These are phyloP conservation scores for Monilinia vaccinii-corymbosi DNA, from an alignment of 2,329 filamentous ascomycete species.

Conservation along the genomic window DNA sequence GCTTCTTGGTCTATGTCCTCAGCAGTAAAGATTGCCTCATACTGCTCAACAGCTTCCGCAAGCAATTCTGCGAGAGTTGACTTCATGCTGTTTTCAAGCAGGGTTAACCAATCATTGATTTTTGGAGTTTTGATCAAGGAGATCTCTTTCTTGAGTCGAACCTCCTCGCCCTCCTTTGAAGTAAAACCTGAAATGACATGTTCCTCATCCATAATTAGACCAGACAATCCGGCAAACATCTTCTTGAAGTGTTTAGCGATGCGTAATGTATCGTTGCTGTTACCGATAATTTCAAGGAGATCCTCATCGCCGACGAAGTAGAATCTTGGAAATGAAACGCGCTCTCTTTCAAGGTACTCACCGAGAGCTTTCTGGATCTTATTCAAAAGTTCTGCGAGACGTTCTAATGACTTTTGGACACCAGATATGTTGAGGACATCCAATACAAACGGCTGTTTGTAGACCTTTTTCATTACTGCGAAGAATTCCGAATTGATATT, in stretches of 20 bases:
- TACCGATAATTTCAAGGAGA: conserved; percentile 96
- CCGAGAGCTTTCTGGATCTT: conserved; percentile 98
- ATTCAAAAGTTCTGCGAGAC: conserved; percentile 91
- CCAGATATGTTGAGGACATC: conserved; percentile 94
- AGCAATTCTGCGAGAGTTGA: conserved; percentile 83
- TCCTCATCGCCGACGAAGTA: conserved; percentile 99
- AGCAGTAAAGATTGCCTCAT: conserved; percentile 66
- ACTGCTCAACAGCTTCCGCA: conserved; percentile 75
- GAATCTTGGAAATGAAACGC: conserved; percentile 95
- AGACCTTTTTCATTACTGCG: conserved; percentile 98
- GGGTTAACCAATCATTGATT: conserved; percentile 98
- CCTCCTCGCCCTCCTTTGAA: conserved; percentile 88
- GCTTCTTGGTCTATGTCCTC: conserved; percentile 59
- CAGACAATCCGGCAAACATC: conserved; percentile 97
- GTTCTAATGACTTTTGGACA: conserved; percentile 90
- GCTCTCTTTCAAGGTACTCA: conserved; percentile 96
- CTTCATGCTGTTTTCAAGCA: conserved; percentile 91
- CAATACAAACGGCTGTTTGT: conserved; percentile 89
- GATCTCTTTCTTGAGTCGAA: conserved; percentile 81
- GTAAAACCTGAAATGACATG: conserved; percentile 83
- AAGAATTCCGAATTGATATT: conserved; percentile 99
- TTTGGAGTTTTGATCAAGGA: conserved; percentile 87
- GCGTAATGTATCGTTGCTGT: conserved; percentile 92
- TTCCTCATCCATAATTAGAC: conserved; percentile 85
- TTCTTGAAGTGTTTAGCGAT: conserved; percentile 99